Conservation (phyloP, 2,329 filamentous ascomycete species). For the Proliferodiscus dingleyae region DNA sequence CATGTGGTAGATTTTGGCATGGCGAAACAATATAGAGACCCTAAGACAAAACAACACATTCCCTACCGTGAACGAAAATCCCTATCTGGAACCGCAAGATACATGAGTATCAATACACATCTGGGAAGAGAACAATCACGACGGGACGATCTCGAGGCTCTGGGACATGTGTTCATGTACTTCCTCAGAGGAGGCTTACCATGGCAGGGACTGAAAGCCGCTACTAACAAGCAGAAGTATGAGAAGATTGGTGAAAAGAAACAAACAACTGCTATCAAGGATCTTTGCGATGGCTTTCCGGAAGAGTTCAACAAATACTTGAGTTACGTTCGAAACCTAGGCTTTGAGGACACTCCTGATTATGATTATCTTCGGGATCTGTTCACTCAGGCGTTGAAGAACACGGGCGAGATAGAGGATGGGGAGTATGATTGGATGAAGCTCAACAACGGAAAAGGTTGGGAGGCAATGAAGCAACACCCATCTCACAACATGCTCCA, state of each 20-base stretch:
- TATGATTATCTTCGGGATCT: slow-evolving; percentile 97
- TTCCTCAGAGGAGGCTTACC: slow-evolving; percentile 66
- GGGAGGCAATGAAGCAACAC: slow-evolving; percentile 73
- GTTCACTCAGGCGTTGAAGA: slow-evolving; percentile 93
- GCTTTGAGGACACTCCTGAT: slow-evolving; percentile 96
- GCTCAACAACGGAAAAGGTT: slow-evolving; percentile 84
- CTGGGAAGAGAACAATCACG: slow-evolving; percentile 92
- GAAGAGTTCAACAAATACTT: slow-evolving; percentile 98
- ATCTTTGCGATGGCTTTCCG: slow-evolving; percentile 92
- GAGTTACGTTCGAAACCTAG: slow-evolving; percentile 93
- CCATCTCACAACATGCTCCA: slow-evolving; percentile 67
- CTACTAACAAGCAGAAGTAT: slow-evolving; percentile 92
- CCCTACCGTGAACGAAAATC: slow-evolving; percentile 97
- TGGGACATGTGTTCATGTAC: slow-evolving; percentile 72
- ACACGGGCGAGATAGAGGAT: slow-evolving; percentile 89
- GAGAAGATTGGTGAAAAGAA: slow-evolving; percentile 99
- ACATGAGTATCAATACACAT: slow-evolving; percentile 99
- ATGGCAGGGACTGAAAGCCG: slow-evolving; percentile 70
- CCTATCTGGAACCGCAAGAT: slow-evolving; percentile 89
- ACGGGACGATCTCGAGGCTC: slow-evolving; percentile 89
- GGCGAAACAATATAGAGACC: slow-evolving; percentile 98
- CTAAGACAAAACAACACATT: slow-evolving; percentile 98
- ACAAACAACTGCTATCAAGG: slow-evolving; percentile 94
- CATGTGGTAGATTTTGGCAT: slow-evolving; percentile 99
- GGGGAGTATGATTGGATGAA: slow-evolving; percentile 99